phyloP scores from a whole-genome alignment of 2,329 filamentous ascomycete species.

The Bisporella sp. region DNA sequence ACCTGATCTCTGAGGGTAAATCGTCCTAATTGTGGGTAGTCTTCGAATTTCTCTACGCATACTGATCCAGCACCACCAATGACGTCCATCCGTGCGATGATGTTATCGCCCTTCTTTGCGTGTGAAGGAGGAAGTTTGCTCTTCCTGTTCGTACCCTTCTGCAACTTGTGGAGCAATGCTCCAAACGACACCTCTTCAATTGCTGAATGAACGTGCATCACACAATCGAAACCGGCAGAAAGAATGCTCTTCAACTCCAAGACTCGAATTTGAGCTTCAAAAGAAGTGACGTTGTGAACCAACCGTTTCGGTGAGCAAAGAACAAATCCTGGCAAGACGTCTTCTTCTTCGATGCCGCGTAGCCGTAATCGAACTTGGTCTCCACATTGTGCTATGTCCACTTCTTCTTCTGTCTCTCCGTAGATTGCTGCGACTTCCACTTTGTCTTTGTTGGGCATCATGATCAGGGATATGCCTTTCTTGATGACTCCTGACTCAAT shows the following conservation, averaged over 20 bases:
- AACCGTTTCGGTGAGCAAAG: conserved; percentile 90
- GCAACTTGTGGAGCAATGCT: conserved; percentile 82
- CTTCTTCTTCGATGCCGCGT: conserved; percentile 94
- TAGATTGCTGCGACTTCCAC: conserved; percentile 81
- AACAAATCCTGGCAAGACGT: conserved; percentile 91
- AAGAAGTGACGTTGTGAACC: conserved; percentile 81
- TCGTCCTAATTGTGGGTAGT: conserved; percentile 88
- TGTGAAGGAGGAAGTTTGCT: conserved; percentile 91
- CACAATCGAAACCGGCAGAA: conserved; percentile 93
- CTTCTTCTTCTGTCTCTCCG: conserved; percentile 93
- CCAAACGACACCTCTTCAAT: conserved; percentile 96
- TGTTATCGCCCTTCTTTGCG: conserved; percentile 72
- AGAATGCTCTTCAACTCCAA: conserved; percentile 92
- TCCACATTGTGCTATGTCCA: conserved; percentile 74
- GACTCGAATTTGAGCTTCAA: conserved; percentile 95
- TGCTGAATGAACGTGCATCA: conserved; percentile 92
- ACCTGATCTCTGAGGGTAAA: conserved; percentile 88
- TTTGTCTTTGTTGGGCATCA: conserved; percentile 91
- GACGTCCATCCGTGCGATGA: conserved; percentile 87
- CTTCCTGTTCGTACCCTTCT: conserved; percentile 89
- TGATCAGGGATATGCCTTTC: conserved; percentile 76
- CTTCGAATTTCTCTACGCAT: conserved; percentile 90
- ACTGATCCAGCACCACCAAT: conserved; percentile 79
- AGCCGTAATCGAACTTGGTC: conserved; percentile 91
- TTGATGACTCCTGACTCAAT: conserved; percentile 91